Evolutionary conservation across 2,329 filamentous ascomycete species (phyloP), one percentile per base, ranked within the genome.

Genomic region (Apiospora malaysiana): DNA sequence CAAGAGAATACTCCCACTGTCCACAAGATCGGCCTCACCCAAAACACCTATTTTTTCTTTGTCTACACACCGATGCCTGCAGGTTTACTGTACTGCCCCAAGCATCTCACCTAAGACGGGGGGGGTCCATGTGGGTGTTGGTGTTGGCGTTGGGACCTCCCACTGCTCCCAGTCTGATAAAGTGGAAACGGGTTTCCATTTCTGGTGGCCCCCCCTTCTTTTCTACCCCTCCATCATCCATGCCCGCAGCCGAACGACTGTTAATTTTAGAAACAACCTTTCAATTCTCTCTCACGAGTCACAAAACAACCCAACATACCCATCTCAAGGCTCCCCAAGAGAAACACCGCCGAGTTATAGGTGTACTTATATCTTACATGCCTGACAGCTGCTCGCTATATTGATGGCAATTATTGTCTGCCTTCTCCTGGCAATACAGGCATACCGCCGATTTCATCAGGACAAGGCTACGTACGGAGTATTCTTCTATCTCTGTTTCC

Each of bases 51-150:
- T n/a, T n/a, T n/a, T 7, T 12, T 12, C 9, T 12, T 12, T 43
- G 10, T 45, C 42, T 18, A 45, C 42, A 49, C 47, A 49, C 47
- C 47, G 14, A 37, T 45, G 25, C 7, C 18, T 32, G 51, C 25
- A 3, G 14, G 10, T 21, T 59, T n/a, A 4, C 32, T 63, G 32
- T 21, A 14, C 56, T 40, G 51, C 18, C 56, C 51, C 51, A 59
- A 59, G 32, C 32, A 40, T 63, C 56, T 63, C 56, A 63, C 56
- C 32, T 63, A 40, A 63, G 56, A 37, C 56, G 40, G 56, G n/a
- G 32, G 56, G 56, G 27, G 56, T 63, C 56, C 56, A 63, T 59
- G 27, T 27, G 49, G 49, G 49, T 25, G 49, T 16, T 27, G 49
- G 25, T 32, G 49, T 32, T 25, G 23, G 23, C 6, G 49, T 25